Evolutionary conservation across 2,329 filamentous ascomycete species (phyloP), one percentile per base, ranked within the genome.

Genomic region (Byssoonygena ceratinophila): DNA sequence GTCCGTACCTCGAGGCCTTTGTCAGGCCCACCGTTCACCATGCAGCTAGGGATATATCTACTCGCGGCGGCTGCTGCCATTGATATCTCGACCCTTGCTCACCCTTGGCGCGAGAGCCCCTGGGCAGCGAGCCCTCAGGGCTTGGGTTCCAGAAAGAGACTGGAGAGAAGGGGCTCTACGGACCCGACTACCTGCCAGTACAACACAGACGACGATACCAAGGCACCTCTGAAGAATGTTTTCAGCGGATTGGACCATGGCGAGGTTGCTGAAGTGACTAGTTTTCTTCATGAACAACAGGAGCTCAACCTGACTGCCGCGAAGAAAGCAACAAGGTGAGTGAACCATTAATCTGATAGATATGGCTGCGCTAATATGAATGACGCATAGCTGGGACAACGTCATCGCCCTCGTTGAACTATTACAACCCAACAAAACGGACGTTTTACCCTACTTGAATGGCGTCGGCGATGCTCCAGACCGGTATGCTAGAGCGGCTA

Each of bases 371-470:
- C 41, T 52, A 47, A 52, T 27, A 31, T 16, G 22, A 5, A 20
- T n/a, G 2, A 16, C 39, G 23, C n/a, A 20, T 37, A 52, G 50
- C 25, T 52, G 50, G 50, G 72, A 76, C 58, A 77, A 76, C 59
- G 70, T 70, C 47, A 66, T 76, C 36, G 70, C 66, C 55, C 72
- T 67, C 59, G 67, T 77, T 18, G 75, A 77, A 56, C 69, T 71
- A 0, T 62, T 78, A 1, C 72, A 67, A 29, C 64, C 71, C 6
- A 78, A 78, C 62, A 78, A 78, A 58, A 68, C 70, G 0, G 66
- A 67, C 41, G 72, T 68, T 0, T 58, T 77, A 6, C 64, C 68
- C 0, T 78, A 73, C 57, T 59, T 77, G 1, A 69, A 74, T 46
- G 65, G 65, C 14, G 58, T 64, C 20, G 67, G 58, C 0, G 39